These are phyloP conservation scores for Calycina herbarum DNA, from an alignment of 2,329 filamentous ascomycete species.

Conservation along the genomic window DNA sequence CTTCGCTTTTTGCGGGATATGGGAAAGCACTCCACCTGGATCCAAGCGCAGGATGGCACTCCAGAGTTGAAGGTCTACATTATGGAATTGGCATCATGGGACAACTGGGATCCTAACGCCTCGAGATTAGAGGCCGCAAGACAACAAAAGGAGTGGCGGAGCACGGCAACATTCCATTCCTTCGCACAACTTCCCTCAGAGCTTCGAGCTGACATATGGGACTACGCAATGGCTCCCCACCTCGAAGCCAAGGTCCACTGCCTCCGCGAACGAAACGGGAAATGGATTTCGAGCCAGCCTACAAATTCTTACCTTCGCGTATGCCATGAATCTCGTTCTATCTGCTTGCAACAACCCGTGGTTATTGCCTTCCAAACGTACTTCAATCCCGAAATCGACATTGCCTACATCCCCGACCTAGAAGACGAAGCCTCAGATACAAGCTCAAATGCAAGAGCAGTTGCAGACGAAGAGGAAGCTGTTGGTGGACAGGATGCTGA, in stretches of 20 bases:
- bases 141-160: not conserved
- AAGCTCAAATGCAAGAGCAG: not conserved
- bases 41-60: too few relatives aligned
- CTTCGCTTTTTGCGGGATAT: not conserved
- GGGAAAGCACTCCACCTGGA: too few relatives aligned
- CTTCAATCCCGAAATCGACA: not conserved
- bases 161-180: not conserved
- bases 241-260: not conserved
- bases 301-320: not conserved
- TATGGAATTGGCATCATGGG: not conserved
- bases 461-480: not conserved
- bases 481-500: not conserved
- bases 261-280: not conserved
- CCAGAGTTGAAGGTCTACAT: not conserved
- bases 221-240: not conserved
- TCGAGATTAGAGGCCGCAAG: not conserved
- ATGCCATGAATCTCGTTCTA: not conserved
- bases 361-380: not conserved
- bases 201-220: not conserved
- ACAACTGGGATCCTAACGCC: not conserved
- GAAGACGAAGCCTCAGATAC: not conserved
- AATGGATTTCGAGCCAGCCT: not conserved
- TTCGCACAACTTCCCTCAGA: not conserved
- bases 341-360: not conserved
- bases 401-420: not conserved